These are phyloP conservation scores for Plenodomus biglobosus DNA, from an alignment of 2,329 filamentous ascomycete species.

Conservation along the genomic window DNA sequence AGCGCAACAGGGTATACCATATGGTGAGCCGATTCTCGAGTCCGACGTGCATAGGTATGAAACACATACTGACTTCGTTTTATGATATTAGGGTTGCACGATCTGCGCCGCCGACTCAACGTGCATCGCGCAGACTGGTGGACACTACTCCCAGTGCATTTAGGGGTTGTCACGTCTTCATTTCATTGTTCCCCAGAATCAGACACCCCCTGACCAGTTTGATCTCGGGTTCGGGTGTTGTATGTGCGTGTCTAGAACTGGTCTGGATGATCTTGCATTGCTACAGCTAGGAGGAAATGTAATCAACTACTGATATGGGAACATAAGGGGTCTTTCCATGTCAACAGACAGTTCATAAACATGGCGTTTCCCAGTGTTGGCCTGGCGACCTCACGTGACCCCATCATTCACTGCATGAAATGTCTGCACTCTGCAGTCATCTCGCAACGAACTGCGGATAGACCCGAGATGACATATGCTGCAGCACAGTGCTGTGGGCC, in stretches of 20 bases:
- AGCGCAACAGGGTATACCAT: conserved; percentile 35
- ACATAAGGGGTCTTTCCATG: not conserved
- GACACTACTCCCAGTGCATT: conserved; percentile 33
- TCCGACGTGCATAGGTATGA: not conserved
- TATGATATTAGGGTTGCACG: conserved; percentile 6
- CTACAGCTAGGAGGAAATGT: not conserved
- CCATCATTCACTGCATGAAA: not conserved
- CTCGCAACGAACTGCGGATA: not conserved
- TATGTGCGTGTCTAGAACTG: not conserved
- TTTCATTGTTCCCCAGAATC: not conserved
- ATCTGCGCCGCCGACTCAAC: conserved; percentile 21
- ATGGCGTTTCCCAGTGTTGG: not conserved
- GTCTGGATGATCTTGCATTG: not conserved
- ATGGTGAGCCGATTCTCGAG: conserved; percentile 21
- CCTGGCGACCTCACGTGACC: not conserved
- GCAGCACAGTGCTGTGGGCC: not conserved
- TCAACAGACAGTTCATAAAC: not conserved
- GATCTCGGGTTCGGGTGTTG: not conserved
- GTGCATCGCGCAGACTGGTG: conserved; percentile 21
- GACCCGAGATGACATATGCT: not conserved
- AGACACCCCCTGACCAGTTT: not conserved
- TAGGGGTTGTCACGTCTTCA: not conserved
- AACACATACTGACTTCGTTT: not conserved
- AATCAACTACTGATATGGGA: not conserved
- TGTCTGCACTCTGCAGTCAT: not conserved